Conservation (phyloP, 805 yeast species). For the Helenozyma baotianmanensis region DNA sequence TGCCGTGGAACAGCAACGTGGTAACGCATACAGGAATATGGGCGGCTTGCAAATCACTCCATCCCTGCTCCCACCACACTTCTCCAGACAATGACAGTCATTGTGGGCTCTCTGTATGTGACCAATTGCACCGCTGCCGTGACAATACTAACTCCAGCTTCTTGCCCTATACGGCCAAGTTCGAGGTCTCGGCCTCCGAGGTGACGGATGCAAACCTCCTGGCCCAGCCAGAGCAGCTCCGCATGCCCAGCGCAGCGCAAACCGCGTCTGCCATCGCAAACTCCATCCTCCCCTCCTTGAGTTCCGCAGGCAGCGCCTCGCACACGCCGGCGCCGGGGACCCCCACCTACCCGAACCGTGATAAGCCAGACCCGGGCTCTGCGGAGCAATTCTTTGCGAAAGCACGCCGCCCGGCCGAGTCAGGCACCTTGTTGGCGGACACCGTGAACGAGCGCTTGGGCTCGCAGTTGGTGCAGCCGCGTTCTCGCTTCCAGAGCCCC, state of each 20-base stretch:
- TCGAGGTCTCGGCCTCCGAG: no score
- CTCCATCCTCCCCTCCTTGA: conserved; percentile 33
- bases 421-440: conserved; percentile 15
- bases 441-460: conserved; percentile 22
- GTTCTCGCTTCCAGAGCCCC: conserved; percentile 31
- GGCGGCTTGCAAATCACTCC: no score
- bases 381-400: conserved; percentile 52
- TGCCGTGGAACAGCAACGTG: no score
- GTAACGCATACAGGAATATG: no score
- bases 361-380: conserved; percentile 24
- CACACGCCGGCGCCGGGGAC: conserved; percentile 17
- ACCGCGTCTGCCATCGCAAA: conserved; percentile 11
- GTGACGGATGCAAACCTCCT: conserved; percentile 1
- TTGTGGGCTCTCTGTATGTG: conserved; percentile 66
- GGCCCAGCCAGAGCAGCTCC: no score
- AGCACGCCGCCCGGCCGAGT: conserved; percentile 19
- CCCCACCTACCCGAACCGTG: conserved; percentile 16
- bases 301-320: conserved; percentile 30
- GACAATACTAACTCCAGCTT: conserved; percentile 38
- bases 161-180: conserved; percentile 73
- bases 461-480: conserved; percentile 42
- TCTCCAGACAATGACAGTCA: conserved; percentile 60
- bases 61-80: no score
- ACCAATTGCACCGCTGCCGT: no score
- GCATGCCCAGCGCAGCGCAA: background rate